phyloP scores from a whole-genome alignment of 306 rosid species.

The Biancaea sappan region DNA sequence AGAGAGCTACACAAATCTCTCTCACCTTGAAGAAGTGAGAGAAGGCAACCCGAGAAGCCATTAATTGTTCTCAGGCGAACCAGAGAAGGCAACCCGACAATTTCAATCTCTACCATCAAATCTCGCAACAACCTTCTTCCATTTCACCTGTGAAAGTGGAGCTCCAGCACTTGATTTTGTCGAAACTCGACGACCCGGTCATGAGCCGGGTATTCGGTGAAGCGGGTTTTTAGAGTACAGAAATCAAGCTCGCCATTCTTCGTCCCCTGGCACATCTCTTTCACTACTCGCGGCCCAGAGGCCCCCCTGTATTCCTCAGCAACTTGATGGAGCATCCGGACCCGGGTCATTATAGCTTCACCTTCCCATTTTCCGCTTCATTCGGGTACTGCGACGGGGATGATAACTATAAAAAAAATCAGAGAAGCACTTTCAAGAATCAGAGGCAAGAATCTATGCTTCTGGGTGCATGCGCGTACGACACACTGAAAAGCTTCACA shows the following conservation, averaged over 20 bases:
- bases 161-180: slow-evolving; percentile 76
- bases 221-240: slow-evolving; percentile 98
- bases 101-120: slow-evolving; percentile 66
- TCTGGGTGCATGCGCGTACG: slow-evolving; percentile 70
- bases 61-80: slow-evolving; percentile 95
- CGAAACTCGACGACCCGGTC: slow-evolving; percentile 94
- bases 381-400: slow-evolving; percentile 34
- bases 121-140: slow-evolving; percentile 63
- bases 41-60: no score
- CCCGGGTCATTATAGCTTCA: slow-evolving; percentile 41
- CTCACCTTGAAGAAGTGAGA: no score
- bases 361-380: slow-evolving; percentile 48
- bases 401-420: slow-evolving; percentile 64
- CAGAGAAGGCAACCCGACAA: slow-evolving; percentile 91
- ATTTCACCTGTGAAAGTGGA: slow-evolving; percentile 77
- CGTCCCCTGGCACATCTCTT: slow-evolving; percentile 74
- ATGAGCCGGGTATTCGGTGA: slow-evolving; percentile 91
- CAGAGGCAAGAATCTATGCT: slow-evolving; percentile 74
- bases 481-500: slow-evolving; percentile 54
- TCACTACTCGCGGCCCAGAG: slow-evolving; percentile 58
- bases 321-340: slow-evolving; percentile 56
- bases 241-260: slow-evolving; percentile 73
- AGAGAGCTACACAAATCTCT: no score
- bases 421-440: slow-evolving; percentile 63
- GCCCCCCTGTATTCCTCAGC: slow-evolving; percentile 71